Evolutionary conservation across 768 basidiomycete genomes (phyloP), one percentile per base, ranked within the genome.

Genomic region (Tylopilus rubrobrunneus): DNA sequence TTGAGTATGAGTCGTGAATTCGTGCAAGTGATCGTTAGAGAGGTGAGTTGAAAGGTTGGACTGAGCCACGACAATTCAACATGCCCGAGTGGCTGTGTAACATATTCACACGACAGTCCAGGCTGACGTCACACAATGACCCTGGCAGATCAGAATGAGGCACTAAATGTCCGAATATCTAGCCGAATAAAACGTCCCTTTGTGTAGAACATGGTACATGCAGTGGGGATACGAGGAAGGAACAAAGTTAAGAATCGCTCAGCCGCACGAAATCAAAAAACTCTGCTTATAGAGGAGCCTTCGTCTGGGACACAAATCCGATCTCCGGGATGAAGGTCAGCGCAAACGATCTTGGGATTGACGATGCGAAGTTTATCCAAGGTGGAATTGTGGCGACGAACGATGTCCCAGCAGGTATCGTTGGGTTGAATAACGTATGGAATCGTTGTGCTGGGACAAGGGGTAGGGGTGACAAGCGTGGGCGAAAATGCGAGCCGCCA

Each of bases 361-460:
- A 78, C 68, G 45, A 75, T 73, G 57, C 71, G 74, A 23, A 87
- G 69, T 52, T 76, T 73, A 21, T 84, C 82, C 53, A 84, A 51
- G 14, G 74, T 71, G 53, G 76, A 78, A 8, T 78, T 79, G 51
- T 80, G 68, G 15, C 71, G 64, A 44, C 71, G 72, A 27, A 81
- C 73, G 23, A 88, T 75, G 12, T 79, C 80, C 84, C 85, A 88
- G 62, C 86, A 88, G 9, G 77, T 78, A 56, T 87, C 84, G 14
- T 84, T 84, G 4, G 80, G 76, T 55, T 79, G 72, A 11, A 85
- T 71, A 60, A 74, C 70, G 52, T 85, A 81, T 0, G 73, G 62
- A 27, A 60, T 70, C 0, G 67, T 70, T 0, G 78, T 76, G 39
- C 73, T 73, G 28, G 69, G 62, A 53, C 68, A 63, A 49, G 66